phyloP scores from a whole-genome alignment of 176 grass and related monocot genomes.

The Triticum timopheevii region DNA sequence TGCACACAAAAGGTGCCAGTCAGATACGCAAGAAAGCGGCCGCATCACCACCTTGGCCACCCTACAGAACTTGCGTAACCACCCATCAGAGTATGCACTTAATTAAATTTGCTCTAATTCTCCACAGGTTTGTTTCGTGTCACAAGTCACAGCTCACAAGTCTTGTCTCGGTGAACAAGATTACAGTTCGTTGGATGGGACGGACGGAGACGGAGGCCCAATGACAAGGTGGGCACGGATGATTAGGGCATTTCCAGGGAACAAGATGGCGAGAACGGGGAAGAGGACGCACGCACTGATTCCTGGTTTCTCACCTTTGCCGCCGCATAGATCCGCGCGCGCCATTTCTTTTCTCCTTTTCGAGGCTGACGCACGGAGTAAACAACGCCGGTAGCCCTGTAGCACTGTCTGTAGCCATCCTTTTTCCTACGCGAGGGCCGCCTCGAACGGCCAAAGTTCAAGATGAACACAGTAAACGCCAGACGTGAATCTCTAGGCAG shows the following conservation, averaged over 20 bases:
- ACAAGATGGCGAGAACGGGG: conserved; percentile 23
- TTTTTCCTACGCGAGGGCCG: not conserved
- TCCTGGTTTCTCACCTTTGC: not conserved
- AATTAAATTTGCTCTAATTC: too few relatives aligned
- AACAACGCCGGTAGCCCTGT: not conserved
- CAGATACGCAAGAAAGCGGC: not conserved
- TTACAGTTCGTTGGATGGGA: not conserved
- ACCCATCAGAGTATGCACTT: not conserved
- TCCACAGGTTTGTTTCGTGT: not conserved
- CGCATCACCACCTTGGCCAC: not conserved
- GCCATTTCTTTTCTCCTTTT: not conserved
- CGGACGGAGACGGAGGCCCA: not conserved
- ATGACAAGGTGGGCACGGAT: not conserved
- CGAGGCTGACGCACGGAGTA: conserved; percentile 10
- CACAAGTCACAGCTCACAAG: not conserved
- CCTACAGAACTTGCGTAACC: not conserved
- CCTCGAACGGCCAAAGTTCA: not conserved
- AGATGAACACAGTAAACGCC: not conserved
- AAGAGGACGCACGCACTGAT: conserved; percentile 15
- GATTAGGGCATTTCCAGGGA: conserved; percentile 24
- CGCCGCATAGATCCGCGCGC: not conserved
- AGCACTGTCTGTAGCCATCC: not conserved
- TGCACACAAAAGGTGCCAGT: not conserved
- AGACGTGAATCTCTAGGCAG: conserved; percentile 29
- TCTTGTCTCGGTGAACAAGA: not conserved